Base-by-base conservation (phyloP, 352 stramenopile species). In the Pseudoperonospora humuli region DNA sequence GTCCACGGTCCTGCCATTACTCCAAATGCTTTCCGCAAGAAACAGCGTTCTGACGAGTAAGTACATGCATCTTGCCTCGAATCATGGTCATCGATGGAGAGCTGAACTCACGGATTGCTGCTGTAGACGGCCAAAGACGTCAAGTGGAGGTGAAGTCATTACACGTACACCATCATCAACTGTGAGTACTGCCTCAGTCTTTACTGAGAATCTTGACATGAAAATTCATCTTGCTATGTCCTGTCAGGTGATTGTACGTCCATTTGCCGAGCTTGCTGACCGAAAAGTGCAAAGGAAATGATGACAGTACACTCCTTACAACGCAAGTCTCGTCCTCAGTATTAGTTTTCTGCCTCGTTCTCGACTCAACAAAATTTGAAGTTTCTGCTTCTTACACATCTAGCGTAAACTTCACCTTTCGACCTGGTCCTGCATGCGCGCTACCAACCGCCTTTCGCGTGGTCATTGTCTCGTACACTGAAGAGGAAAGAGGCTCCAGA, bases 351-450 rank as follows among this genome's bases (percentile, higher is more conserved):
- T 39, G 24, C 13, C 24, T 21, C 25, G 20, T 17, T 33, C 9
- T 39, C 8, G n/a, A 18, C 13, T 44, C 8, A 20, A 21, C 7
- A 20, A n/a, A 9, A 13, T 6, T 9, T 19, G 14, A 5, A 5
- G 1, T 27, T 37, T 21, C 13, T 0, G 17, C 20, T 39, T 6
- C 39, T 55, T 53, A 81, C 14, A 81, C 32, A 46, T 80, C 65
- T 25, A 84, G 47, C 2, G 56, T 62, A 33, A 83, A 86, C 56
- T 88, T 88, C 34, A 77, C 50, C 25, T 64, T 60, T n/a, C 73
- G 66, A 13, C 53, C 32, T n/a, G 58, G 29, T 20, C 41, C 39
- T 18, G 53, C 37, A 23, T 61, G 33, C 21, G 66, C 33, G 3
- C 45, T 42, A 7, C 20, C 67, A 28, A 47, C 34, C 0, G 48